Base-by-base conservation (phyloP, 176 grass and related monocot species). In the Paspalum vaginatum region DNA sequence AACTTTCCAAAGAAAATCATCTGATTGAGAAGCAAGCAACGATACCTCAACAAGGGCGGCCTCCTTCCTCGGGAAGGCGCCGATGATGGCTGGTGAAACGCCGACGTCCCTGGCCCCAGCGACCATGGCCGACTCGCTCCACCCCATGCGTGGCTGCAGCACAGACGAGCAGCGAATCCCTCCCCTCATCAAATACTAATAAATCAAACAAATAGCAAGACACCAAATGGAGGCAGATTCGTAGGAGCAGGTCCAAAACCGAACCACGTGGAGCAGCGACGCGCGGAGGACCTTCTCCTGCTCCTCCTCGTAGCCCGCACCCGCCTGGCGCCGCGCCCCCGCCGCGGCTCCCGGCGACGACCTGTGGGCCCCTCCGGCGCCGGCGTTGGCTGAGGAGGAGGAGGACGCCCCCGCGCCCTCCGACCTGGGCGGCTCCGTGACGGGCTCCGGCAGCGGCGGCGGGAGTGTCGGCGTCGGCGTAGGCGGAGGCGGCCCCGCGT, bases 51-150 rank as follows among this genome's bases (percentile, higher is more conserved):
- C 90, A 50, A 99, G 92, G 54, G 92, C 81, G 5, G 96, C 88
- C 70, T 98, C 96, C 68, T 95, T 98, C 65, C 88, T 91, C 40
- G 88, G 81, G 61, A 98, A 89, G 0, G 90, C 78, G 20, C 95
- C 92, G 1, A 98, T 74, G n/a, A 98, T 99, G 66, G 92, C 89
- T 11, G 92, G 96, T 7, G 93, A 95, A 17, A 95, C 70, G 50
- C 89, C 79, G 4, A 89, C 89, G 60, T 99, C 90, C 82, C 90
- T 99, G 11, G 96, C 96, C 60, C 96, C 92, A 2, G 86, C 71
- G 62, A 95, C 87, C 92, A 95, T 89, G 56, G 96, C 92, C 5
- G 96, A 93, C 76, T 99, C 96, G 60, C 81, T 95, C 96, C 96
- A 99, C 49, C 96, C 96, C 78, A 95, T 89, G 77, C 86, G 92